Evolutionary conservation across 2,329 filamentous ascomycete species (phyloP), one percentile per base, ranked within the genome.

Genomic region (Fusarium pilosicola): DNA sequence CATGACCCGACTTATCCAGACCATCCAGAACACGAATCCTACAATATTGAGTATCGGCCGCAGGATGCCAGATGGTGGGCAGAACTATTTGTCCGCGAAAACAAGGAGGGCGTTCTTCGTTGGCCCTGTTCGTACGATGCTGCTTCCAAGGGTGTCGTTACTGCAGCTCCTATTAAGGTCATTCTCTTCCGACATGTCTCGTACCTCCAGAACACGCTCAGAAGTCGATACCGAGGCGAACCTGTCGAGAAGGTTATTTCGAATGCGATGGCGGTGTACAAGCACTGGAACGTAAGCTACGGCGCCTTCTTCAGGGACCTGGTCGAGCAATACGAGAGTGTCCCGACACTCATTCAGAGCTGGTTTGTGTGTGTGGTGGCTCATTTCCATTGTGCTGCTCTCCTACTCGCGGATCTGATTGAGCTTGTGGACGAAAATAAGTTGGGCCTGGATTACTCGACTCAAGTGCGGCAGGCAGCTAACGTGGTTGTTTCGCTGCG

Each of bases 281-380:
- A 86, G 49, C 85, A 90, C 78, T 90, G 88, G 88, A 86, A 88
- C 62, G 75, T 78, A 28, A 83, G 84, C 1, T 89, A 89, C 70
- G 84, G 84, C 3, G 82, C 81, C 2, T 88, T 90, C 71, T 87
- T 89, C 74, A 77, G 82, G 22, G 87, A 89, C 65, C 85, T 88
- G 44, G 80, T 88, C 18, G 79, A 83, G 6, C 79, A 87, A 66
- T 88, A 89, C 66, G 82, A 86, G 38, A 74, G 79, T 2, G 83
- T 90, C 2, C 87, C 88, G 3, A 76, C 85, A 17, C 86, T 86
- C 20, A 84, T 90, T 9, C 88, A 89, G 74, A 88, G 88, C 46
- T 91, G 89, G 89, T 90, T 89, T 68, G 84, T 89, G 20, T 86
- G 88, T 59, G 84, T 91, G 30, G 82, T 85, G 1, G 87, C 86